A percentile compares a stretch with the other conserved stretches of the same genome.
These are phyloP conservation scores for Pseudocercospora fijiensis DNA, from an alignment of 2,329 filamentous ascomycete species.

Conservation along the genomic window DNA sequence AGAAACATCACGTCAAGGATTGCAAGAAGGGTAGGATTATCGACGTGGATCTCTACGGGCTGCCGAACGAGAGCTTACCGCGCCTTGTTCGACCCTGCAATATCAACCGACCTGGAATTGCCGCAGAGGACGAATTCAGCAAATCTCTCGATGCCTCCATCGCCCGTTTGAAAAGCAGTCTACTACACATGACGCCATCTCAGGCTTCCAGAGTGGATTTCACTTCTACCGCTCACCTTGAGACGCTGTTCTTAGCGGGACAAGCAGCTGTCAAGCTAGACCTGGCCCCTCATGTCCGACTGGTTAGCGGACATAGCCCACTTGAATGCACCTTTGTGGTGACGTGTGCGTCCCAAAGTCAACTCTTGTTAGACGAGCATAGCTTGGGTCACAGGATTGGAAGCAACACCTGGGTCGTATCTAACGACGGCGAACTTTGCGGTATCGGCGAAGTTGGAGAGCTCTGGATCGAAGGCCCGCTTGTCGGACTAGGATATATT, in stretches of 20 bases:
- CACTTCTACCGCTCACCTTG: neutral
- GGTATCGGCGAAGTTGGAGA: conserved; percentile 32
- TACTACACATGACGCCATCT: neutral
- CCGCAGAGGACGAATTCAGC: neutral
- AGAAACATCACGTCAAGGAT: neutral
- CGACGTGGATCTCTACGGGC: neutral
- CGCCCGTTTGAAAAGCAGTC: neutral
- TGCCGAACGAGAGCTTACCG: neutral
- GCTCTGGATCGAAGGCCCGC: conserved; percentile 48
- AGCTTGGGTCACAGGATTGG: conserved; percentile 5
- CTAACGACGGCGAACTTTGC: neutral
- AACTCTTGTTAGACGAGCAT: neutral
- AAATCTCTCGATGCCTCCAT: neutral
- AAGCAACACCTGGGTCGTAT: conserved; percentile 11
- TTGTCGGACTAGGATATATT: conserved; percentile 48
- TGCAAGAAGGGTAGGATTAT: neutral
- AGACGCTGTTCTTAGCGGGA: conserved; percentile 1
- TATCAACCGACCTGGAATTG: neutral
- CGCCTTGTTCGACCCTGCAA: neutral
- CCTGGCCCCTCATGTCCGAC: neutral
- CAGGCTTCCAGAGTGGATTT: neutral
- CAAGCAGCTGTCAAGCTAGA: neutral
- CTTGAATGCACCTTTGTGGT: neutral
- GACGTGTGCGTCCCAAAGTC: neutral
- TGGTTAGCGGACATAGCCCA: neutral